These are phyloP conservation scores for Eucalyptus regnans DNA, from an alignment of 345 rosid species.

Conservation along the genomic window DNA sequence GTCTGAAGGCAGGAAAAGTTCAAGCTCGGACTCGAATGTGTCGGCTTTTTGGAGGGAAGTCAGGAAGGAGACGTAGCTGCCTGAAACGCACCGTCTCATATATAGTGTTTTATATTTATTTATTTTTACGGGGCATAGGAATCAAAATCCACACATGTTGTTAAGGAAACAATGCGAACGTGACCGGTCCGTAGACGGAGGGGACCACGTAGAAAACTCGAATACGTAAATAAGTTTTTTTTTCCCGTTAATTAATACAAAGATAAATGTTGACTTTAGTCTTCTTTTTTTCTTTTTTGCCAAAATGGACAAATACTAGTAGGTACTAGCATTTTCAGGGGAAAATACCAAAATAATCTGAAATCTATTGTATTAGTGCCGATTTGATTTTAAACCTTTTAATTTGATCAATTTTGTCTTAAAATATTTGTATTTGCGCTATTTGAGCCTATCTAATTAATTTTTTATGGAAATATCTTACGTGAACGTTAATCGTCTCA, in stretches of 20 bases:
- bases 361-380: fast-evolving
- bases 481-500: fast-evolving
- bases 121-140: fast-evolving
- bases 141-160: no score
- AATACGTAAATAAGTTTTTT: neutral
- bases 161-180: neutral
- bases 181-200: neutral
- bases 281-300: neutral
- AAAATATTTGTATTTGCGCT: neutral
- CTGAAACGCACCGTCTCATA: neutral
- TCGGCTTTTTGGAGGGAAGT: neutral
- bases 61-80: neutral
- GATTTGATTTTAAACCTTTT: fast-evolving
- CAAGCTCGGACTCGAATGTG: neutral
- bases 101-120: no score
- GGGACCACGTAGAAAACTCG: neutral
- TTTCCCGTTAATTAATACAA: neutral
- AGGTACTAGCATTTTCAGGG: neutral
- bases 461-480: fast-evolving
- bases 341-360: no score
- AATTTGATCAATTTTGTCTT: neutral
- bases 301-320: neutral
- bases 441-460: fast-evolving
- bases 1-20: neutral
- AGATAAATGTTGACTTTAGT: neutral